Base-by-base conservation (phyloP, 2,329 filamentous ascomycete genomes). In the Fusarium proliferatum region DNA sequence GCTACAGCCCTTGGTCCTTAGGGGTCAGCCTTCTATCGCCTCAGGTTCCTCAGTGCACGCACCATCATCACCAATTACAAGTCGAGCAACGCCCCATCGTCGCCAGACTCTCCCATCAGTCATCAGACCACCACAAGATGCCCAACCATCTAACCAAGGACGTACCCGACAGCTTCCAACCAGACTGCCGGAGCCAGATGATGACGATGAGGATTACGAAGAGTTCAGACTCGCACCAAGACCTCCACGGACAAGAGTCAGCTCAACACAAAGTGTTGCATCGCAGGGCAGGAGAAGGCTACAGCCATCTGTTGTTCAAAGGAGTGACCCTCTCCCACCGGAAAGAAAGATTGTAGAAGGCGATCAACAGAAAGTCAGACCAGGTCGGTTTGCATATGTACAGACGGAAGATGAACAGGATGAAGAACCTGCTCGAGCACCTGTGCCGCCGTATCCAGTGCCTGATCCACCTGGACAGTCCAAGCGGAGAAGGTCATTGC, bases 391-490 rank as follows among this genome's bases (percentile, higher is more conserved):
- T 7, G 56, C 56, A 1, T 55, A 46, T 30, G 56, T 68, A 21
- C 55, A 67, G 6, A 52, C 57, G 1, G 56, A 67, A 3, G 64
- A 67, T 7, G 45, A 60, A 13, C 45, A 61, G 6, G 65, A 55
- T 19, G 48, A 62, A 23, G 64, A 49, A 38, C 55, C 64, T 3
- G 38, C 38, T 9, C 42, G 48, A 0, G 26, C 30, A 10, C 38
- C 41, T 16, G n/a, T 43, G 5, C 36, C 48, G 1, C 64, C 17
- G 6, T 64, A 34, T 2, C 26, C 34, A 0, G 65, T 43, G 6
- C 65, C 65, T 21, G 65, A 68, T n/a, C 48, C 65, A 0, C 66
- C 64, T 4, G 33, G n/a, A 28, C 28, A 34, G 10, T 30, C 12
- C 5, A 41, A 13, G 15, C 28, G 28, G 41, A 43, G 19, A 12